Conservation (phyloP, 768 basidiomycete species). For the Termitomyces titanicus region DNA sequence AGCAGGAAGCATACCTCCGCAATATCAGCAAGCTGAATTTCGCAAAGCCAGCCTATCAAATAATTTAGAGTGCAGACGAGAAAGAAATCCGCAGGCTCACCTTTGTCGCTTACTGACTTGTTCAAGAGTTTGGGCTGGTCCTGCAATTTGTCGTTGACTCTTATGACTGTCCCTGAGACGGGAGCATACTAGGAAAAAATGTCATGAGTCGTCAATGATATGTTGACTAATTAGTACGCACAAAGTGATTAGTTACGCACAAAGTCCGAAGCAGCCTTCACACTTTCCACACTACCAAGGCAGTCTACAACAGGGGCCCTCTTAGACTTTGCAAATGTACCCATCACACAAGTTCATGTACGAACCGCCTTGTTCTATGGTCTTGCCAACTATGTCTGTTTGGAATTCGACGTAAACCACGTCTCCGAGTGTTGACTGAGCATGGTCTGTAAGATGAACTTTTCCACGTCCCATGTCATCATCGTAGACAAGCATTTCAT, state of each 20-base stretch:
- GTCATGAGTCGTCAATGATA: conserved; percentile 8
- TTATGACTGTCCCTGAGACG: conserved; percentile 77
- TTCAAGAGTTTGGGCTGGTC: conserved; percentile 85
- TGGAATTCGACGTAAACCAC: conserved; percentile 97
- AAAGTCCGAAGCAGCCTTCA: conserved; percentile 95
- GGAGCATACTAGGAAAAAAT: conserved; percentile 74
- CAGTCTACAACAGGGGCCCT: conserved; percentile 43
- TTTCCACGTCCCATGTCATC: conserved; percentile 72
- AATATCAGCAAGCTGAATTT: conserved; percentile 77
- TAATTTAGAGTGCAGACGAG: neutral
- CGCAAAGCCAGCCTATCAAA: conserved; percentile 90
- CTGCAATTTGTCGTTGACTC: conserved; percentile 70
- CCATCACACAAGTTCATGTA: neutral
- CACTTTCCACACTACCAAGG: conserved; percentile 93
- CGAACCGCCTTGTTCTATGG: conserved; percentile 75
- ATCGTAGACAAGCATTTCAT: conserved; percentile 85
- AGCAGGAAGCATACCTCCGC: conserved; percentile 53
- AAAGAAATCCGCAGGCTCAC: conserved; percentile 36
- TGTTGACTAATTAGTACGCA: too few species aligned
- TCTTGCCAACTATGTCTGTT: conserved; percentile 58
- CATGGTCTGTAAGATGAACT: conserved; percentile 87
- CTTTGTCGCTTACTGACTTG: conserved; percentile 80
- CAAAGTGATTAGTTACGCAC: conserved; percentile 38
- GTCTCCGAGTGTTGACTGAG: conserved; percentile 89
- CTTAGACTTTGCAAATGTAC: neutral